Evolutionary conservation across 257 asterid genomes (phyloP).

Genomic region (Ehretia macrophylla): DNA sequence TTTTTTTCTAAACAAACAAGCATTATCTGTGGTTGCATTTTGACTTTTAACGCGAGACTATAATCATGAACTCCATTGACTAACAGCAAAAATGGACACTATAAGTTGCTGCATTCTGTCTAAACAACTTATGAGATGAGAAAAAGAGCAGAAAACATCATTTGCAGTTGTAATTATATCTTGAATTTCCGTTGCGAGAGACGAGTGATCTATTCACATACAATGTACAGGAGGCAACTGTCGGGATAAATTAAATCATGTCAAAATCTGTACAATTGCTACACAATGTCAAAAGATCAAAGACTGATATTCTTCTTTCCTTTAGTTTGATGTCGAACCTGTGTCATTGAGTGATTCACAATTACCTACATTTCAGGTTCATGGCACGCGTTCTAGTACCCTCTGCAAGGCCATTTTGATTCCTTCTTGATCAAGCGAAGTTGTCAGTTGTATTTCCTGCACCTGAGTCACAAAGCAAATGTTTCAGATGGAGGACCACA

Average conservation of each 20-base stretch:
- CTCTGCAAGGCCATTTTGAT: slow-evolving; percentile 76
- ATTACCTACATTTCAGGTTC: slow-evolving; percentile 6
- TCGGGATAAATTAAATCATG: background rate
- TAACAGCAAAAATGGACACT: no score
- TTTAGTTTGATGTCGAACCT: slow-evolving; percentile 8
- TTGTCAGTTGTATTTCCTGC: slow-evolving; percentile 86
- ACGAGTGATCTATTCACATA: background rate
- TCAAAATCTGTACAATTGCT: slow-evolving; percentile 2
- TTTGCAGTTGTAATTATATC: no score
- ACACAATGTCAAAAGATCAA: background rate
- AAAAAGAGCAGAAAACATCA: no score
- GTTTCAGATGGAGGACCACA: background rate
- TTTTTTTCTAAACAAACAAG: no score
- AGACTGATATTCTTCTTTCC: background rate
- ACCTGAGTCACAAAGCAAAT: slow-evolving; percentile 38
- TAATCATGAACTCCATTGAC: no score
- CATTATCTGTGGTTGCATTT: no score
- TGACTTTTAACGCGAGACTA: no score
- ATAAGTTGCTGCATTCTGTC: no score
- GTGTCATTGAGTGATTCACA: background rate
- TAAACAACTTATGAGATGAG: no score
- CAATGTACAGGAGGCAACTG: background rate
- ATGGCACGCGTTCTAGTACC: slow-evolving; percentile 84
- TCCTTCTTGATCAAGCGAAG: slow-evolving; percentile 91
- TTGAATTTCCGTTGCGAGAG: no score